phyloP scores from a whole-genome alignment of 495 filamentous ascomycete species.

The Aspergillus nanangensis region DNA sequence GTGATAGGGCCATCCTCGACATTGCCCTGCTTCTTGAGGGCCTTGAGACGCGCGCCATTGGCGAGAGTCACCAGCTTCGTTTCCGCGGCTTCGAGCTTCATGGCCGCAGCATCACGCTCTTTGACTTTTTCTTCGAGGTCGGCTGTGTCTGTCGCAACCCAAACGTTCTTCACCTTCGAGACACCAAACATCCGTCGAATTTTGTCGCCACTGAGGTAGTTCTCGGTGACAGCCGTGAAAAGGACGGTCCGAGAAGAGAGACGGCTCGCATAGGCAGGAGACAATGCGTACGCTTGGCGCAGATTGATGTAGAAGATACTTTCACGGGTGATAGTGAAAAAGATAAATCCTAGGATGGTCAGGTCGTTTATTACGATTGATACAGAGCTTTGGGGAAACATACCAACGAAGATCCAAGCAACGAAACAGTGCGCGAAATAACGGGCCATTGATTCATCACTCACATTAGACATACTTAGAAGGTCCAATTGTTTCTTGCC shows the following conservation, averaged over 20 bases:
- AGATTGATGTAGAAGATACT: conserved; percentile 93
- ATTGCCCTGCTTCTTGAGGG: conserved; percentile 61
- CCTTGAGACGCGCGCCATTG: conserved; percentile 71
- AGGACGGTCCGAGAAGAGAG: conserved; percentile 93
- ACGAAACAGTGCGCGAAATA: conserved; percentile 76
- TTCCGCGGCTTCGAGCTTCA: conserved; percentile 86
- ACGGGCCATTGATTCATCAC: conserved; percentile 45
- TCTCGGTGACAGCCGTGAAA: conserved; percentile 76
- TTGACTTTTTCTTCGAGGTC: conserved; percentile 81
- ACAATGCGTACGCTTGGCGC: conserved; percentile 89
- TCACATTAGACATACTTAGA: conserved; percentile 71
- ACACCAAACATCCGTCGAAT: conserved; percentile 73
- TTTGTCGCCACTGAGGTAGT: conserved; percentile 68
- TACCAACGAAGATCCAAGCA: conserved; percentile 71
- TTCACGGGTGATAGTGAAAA: conserved; percentile 86
- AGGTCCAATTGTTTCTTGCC: conserved; percentile 66
- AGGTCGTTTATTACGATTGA: neutral
- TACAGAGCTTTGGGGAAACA: conserved; percentile 6
- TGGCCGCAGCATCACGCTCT: conserved; percentile 76
- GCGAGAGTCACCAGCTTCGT: conserved; percentile 81
- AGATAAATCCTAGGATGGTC: conserved; percentile 60
- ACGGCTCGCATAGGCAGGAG: conserved; percentile 80
- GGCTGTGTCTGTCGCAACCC: conserved; percentile 76
- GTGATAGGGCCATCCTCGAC: conserved; percentile 39
- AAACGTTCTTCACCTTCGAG: conserved; percentile 73